Evolutionary conservation across 129 eudicot species (phyloP).

Genomic region (Silybum marianum): DNA sequence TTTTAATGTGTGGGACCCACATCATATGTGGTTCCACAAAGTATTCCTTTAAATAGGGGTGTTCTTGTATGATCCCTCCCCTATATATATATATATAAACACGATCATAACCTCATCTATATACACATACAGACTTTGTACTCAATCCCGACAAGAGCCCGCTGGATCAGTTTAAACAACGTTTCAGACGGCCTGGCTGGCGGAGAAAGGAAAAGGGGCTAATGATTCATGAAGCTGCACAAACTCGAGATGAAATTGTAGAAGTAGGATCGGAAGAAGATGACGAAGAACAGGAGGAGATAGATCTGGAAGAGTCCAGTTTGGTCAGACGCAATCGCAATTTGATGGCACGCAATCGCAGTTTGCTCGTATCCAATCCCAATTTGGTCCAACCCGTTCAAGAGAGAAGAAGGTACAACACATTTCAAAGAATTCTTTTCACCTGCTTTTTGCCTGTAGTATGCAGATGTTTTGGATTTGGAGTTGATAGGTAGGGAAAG

Average conservation of each 20-base stretch:
- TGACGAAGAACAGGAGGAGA: not conserved
- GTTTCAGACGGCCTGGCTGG: not conserved
- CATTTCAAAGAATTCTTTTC: not conserved
- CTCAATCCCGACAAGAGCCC: not conserved
- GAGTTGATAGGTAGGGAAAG: not conserved
- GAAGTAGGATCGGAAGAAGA: not conserved
- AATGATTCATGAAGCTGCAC: not conserved
- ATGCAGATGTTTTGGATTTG: not conserved
- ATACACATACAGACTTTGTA: not conserved
- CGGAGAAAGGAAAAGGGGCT: not conserved
- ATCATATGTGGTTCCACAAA: no score
- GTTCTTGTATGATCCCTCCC: no score
- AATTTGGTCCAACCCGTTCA: no score
- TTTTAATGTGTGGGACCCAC: no score
- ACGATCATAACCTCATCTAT: slow-evolving; percentile 8
- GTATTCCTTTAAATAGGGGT: no score
- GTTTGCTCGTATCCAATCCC: no score
- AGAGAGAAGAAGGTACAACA: no score
- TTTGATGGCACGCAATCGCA: not conserved
- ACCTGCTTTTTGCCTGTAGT: not conserved
- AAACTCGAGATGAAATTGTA: not conserved
- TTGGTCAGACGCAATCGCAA: not conserved
- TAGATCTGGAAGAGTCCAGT: not conserved
- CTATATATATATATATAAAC: no score
- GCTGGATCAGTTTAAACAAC: not conserved